These are phyloP conservation scores for Hanseniaspora guilliermondii DNA, from an alignment of 805 yeast genomes.

Conservation along the genomic window DNA sequence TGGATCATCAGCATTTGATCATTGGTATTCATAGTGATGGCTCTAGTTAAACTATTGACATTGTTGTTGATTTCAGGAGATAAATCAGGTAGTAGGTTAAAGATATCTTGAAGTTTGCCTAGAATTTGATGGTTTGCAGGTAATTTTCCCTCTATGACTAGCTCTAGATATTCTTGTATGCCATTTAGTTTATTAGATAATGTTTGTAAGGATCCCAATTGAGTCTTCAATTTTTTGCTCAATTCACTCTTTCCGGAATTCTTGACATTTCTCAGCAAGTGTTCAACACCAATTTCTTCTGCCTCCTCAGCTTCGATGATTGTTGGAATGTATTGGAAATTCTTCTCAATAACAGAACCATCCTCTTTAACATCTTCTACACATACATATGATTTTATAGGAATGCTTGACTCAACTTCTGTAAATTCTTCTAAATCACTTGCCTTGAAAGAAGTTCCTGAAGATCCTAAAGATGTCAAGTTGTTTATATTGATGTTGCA, in stretches of 20 bases:
- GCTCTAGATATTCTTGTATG: conserved; percentile 63
- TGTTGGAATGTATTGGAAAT: conserved; percentile 88
- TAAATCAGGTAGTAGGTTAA: conserved; percentile 81
- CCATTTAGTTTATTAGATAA: conserved; percentile 66
- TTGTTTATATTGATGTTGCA: conserved; percentile 88
- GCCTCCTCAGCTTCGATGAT: conserved; percentile 95
- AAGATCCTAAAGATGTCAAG: conserved; percentile 16
- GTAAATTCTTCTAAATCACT: conserved; percentile 2
- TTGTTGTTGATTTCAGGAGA: conserved; percentile 22
- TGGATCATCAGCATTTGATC: conserved; percentile 93
- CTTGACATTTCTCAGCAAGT: conserved; percentile 80
- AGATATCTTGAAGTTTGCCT: conserved; percentile 88
- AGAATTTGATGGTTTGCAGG: conserved; percentile 84
- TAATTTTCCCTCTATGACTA: conserved; percentile 54
- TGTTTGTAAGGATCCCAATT: conserved; percentile 77
- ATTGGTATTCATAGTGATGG: conserved; percentile 85
- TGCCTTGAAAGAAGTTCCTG: conserved; percentile 28
- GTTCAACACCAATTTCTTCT: conserved; percentile 98
- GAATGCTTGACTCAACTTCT: conserved; percentile 44
- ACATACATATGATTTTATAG: conserved; percentile 89
- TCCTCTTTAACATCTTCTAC: conserved; percentile 93
- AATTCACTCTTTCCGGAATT: conserved; percentile 94
- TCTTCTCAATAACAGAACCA: conserved; percentile 83
- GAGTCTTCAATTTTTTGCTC: conserved; percentile 76
- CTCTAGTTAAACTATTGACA: conserved; percentile 40